These are phyloP conservation scores for Trichoderma arundinaceum DNA, from an alignment of 2,329 filamentous ascomycete species.

Conservation along the genomic window DNA sequence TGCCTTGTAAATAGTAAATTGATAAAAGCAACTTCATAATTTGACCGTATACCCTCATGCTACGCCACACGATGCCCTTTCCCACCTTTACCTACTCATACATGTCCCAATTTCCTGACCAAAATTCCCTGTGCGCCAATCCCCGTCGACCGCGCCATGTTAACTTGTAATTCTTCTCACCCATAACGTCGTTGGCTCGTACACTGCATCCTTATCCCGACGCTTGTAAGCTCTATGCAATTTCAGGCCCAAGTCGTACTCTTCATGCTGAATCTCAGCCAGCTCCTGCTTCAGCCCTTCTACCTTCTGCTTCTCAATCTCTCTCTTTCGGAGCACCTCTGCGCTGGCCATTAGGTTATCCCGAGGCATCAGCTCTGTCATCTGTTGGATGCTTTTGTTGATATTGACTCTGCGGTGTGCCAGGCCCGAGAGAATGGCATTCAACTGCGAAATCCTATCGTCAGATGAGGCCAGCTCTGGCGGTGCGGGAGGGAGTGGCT, in stretches of 20 bases:
- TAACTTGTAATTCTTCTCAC: conserved; percentile 75
- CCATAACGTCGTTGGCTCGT: conserved; percentile 74
- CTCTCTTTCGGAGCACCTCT: conserved; percentile 63
- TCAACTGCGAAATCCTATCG: conserved; percentile 70
- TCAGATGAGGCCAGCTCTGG: conserved; percentile 59
- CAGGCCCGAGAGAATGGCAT: conserved; percentile 69
- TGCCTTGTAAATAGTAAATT: not conserved
- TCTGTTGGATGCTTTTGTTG: conserved; percentile 72
- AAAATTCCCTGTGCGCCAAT: not conserved
- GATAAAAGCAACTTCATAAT: not conserved
- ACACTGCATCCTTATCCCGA: conserved; percentile 68
- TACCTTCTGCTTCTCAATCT: conserved; percentile 68
- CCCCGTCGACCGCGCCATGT: conserved; percentile 35
- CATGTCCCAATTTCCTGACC: conserved; percentile 10
- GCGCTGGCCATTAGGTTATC: conserved; percentile 71
- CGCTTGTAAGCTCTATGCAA: conserved; percentile 77
- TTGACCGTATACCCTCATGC: not conserved
- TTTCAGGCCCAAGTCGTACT: conserved; percentile 78
- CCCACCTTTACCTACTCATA: conserved; percentile 2
- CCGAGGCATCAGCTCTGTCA: conserved; percentile 77
- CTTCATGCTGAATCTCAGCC: conserved; percentile 74
- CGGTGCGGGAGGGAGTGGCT: conserved; percentile 66
- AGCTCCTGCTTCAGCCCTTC: conserved; percentile 69
- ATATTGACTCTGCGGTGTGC: conserved; percentile 73
- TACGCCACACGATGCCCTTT: conserved; percentile 6